Percentiles rank a stretch among this genome's conserved stretches.
These are phyloP conservation scores for Botrytis fragariae DNA, from an alignment of 2,329 filamentous ascomycete species.

Conservation along the genomic window DNA sequence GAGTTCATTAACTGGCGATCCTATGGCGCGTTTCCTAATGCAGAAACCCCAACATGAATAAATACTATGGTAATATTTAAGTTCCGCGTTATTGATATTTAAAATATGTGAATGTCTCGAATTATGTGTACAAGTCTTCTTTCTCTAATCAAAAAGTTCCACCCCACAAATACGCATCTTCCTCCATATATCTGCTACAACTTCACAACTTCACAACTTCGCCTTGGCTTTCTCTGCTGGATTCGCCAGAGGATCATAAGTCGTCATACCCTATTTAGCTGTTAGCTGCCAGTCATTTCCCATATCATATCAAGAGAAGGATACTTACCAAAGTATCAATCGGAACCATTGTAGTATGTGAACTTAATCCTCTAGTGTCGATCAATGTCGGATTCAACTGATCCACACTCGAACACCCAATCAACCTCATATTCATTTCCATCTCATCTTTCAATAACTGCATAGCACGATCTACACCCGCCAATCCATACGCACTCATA, in stretches of 20 bases:
- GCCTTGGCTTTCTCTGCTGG: slow-evolving; percentile 51
- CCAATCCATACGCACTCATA: slow-evolving; percentile 86
- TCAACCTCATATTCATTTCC: slow-evolving; percentile 97
- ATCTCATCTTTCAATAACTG: slow-evolving; percentile 92
- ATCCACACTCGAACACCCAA: slow-evolving; percentile 72
- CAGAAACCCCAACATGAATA: no score
- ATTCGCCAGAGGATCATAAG: slow-evolving; percentile 48
- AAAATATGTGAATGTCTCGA: background rate
- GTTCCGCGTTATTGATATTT: background rate
- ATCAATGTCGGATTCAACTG: slow-evolving; percentile 79
- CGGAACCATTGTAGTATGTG: slow-evolving; percentile 58
- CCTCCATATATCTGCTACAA: background rate
- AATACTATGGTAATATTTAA: background rate
- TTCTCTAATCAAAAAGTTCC: background rate
- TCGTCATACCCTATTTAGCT: slow-evolving; percentile 28
- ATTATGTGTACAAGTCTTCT: background rate
- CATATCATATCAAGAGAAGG: slow-evolving; percentile 6
- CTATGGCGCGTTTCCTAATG: no score
- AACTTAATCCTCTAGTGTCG: slow-evolving; percentile 68
- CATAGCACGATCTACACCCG: slow-evolving; percentile 90
- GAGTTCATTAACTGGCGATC: no score
- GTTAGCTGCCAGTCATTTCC: slow-evolving; percentile 16
- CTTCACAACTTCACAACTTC: slow-evolving; percentile 42
- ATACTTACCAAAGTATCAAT: slow-evolving; percentile 53
- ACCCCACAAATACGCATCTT: background rate